Conservation (phyloP, 2,329 filamentous ascomycete species). For the Pseudogymnoascus sp. region DNA sequence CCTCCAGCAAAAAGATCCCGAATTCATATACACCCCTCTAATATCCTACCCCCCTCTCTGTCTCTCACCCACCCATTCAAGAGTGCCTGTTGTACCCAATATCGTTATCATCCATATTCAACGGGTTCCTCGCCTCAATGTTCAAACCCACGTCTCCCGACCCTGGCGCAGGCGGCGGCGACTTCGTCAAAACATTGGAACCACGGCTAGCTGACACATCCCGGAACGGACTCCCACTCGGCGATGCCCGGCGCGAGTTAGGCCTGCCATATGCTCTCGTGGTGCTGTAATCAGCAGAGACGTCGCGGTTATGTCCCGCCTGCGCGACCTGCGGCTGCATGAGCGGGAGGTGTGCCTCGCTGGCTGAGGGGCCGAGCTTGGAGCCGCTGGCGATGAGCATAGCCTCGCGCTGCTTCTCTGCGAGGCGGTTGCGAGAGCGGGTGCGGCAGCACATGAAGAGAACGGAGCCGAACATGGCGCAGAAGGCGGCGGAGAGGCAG, state of each 20-base stretch:
- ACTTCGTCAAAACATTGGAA: background rate
- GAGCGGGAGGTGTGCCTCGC: background rate
- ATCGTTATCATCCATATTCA: constrained; percentile 4
- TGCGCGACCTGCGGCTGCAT: background rate
- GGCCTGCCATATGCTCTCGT: background rate
- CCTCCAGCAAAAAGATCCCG: background rate
- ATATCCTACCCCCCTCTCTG: background rate
- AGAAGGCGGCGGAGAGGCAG: background rate
- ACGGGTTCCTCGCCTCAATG: background rate
- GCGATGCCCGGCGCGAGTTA: background rate
- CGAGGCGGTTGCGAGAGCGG: background rate
- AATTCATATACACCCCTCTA: background rate
- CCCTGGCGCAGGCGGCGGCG: background rate
- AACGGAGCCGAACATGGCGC: constrained; percentile 7
- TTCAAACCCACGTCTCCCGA: background rate
- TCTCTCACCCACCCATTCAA: background rate
- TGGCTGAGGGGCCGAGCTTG: constrained; percentile 1
- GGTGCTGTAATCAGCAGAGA: background rate
- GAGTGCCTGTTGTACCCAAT: constrained; percentile 1
- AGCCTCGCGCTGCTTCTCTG: background rate
- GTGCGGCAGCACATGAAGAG: constrained; percentile 4
- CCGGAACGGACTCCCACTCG: background rate
- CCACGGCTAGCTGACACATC: background rate
- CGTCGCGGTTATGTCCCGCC: background rate
- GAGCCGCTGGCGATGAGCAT: background rate